These are phyloP conservation scores for Colletotrichum cordylinicola DNA, from an alignment of 2,329 filamentous ascomycete species.

Conservation along the genomic window DNA sequence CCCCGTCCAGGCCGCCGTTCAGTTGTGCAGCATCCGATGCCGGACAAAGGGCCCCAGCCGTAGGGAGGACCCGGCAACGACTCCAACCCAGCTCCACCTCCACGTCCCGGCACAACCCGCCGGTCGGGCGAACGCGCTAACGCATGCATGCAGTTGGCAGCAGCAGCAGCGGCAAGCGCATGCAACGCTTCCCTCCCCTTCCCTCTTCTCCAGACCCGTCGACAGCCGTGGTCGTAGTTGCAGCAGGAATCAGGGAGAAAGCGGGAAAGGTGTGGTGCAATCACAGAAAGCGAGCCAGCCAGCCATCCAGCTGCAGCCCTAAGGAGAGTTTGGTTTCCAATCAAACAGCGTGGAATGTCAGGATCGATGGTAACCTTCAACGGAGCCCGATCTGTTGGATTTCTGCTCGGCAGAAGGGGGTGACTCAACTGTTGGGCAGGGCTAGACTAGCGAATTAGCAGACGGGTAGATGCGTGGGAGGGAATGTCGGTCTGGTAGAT, in stretches of 20 bases:
- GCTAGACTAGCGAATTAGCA: not conserved
- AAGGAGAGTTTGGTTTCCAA: not conserved
- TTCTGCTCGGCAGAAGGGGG: not conserved
- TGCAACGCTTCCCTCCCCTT: not conserved
- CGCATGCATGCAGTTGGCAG: not conserved
- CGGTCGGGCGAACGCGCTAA: not conserved
- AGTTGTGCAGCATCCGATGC: not conserved
- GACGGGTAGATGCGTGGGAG: not conserved
- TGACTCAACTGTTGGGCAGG: not conserved
- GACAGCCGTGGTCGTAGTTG: not conserved
- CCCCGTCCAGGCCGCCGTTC: not conserved
- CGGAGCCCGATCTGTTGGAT: not conserved
- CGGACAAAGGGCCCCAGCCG: not conserved
- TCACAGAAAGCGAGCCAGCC: not conserved
- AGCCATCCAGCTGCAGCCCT: not conserved
- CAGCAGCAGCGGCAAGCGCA: not conserved
- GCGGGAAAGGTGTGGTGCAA: not conserved
- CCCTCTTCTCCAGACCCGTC: not conserved
- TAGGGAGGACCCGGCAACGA: not conserved
- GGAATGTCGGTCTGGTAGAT: not conserved
- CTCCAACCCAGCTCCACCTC: not conserved
- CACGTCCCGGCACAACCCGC: not conserved
- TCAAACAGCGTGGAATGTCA: not conserved
- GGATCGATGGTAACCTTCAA: not conserved
- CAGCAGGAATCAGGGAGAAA: not conserved